phyloP scores from a whole-genome alignment of 1,284 basidiomycete genomes.

The Marasmius tenuissimus region DNA sequence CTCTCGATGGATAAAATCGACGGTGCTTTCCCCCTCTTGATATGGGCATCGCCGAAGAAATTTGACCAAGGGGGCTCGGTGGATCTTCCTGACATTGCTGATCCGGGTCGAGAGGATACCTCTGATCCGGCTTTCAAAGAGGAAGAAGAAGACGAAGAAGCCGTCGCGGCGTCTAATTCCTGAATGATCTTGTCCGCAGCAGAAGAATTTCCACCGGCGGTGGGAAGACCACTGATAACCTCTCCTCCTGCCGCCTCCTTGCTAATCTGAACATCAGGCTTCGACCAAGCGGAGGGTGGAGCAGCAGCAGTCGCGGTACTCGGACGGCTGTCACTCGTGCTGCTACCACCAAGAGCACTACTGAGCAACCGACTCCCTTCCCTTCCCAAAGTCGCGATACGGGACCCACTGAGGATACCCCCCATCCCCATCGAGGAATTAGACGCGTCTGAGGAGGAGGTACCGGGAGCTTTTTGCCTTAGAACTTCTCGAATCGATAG shows the following conservation, averaged over 20 bases:
- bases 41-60: slow-evolving; percentile 35
- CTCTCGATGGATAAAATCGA: slow-evolving; percentile 42
- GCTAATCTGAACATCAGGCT: slow-evolving; percentile 57
- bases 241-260: slow-evolving; percentile 51
- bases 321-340: slow-evolving; percentile 2
- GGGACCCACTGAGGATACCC: slow-evolving; percentile 18
- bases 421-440: too few relatives aligned
- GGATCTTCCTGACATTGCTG: slow-evolving; percentile 18
- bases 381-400: slow-evolving; percentile 28
- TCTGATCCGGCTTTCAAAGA: too few relatives aligned
- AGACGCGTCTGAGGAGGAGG: slow-evolving; percentile 21
- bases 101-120: slow-evolving; percentile 14
- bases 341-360: slow-evolving; percentile 5
- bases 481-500: slow-evolving; percentile 62
- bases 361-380: slow-evolving; percentile 12
- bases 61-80: slow-evolving; percentile 19
- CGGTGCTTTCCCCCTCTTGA: slow-evolving; percentile 33
- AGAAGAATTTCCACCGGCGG: slow-evolving; percentile 33
- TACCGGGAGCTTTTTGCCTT: slow-evolving; percentile 42
- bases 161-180: slow-evolving; percentile 38
- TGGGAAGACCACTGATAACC: slow-evolving; percentile 35
- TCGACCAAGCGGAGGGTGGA: slow-evolving; percentile 54
- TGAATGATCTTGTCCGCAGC: slow-evolving; percentile 49
- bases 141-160: too few relatives aligned
- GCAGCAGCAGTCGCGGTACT: slow-evolving; percentile 11